Percentiles rank a stretch among this genome's conserved stretches.
Evolutionary conservation across 257 asterid genomes (phyloP).

Genomic region (Solanum sparsipilum): DNA sequence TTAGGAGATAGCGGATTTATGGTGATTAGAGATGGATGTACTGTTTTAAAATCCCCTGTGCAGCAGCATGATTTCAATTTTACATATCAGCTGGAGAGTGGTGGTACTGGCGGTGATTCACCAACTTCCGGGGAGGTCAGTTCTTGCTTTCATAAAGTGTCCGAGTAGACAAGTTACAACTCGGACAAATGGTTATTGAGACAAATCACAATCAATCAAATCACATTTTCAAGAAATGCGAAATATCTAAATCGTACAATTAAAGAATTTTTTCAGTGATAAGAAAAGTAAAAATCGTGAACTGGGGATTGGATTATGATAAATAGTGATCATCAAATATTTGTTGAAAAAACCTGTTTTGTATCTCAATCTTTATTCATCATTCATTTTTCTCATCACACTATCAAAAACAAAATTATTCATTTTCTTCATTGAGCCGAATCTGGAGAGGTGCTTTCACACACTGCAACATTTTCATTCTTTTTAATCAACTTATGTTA

Average conservation of each 20-base stretch:
- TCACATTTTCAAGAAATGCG: background rate
- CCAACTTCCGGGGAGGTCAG: constrained; percentile 94
- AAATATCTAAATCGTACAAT: background rate
- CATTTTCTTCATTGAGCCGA: background rate
- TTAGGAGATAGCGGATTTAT: constrained; percentile 94
- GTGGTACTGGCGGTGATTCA: constrained; percentile 58
- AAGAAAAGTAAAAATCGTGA: background rate
- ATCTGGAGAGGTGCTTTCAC: background rate
- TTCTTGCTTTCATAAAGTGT: background rate
- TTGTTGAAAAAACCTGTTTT: background rate
- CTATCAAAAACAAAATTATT: background rate
- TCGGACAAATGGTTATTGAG: background rate
- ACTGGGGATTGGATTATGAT: background rate
- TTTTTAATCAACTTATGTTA: background rate
- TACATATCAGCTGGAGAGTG: constrained; percentile 81
- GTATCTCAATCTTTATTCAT: background rate
- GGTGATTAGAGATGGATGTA: constrained; percentile 84
- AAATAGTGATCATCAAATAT: background rate
- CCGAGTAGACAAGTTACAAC: background rate
- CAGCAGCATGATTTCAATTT: constrained; percentile 98
- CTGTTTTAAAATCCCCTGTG: constrained; percentile 70
- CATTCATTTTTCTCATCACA: background rate
- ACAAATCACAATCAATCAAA: background rate
- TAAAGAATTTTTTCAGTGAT: background rate
- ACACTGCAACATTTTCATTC: background rate